These are phyloP conservation scores for Umbelopsis sp. DNA, from an alignment of 371 early-diverging fungal genomes.

Conservation along the genomic window DNA sequence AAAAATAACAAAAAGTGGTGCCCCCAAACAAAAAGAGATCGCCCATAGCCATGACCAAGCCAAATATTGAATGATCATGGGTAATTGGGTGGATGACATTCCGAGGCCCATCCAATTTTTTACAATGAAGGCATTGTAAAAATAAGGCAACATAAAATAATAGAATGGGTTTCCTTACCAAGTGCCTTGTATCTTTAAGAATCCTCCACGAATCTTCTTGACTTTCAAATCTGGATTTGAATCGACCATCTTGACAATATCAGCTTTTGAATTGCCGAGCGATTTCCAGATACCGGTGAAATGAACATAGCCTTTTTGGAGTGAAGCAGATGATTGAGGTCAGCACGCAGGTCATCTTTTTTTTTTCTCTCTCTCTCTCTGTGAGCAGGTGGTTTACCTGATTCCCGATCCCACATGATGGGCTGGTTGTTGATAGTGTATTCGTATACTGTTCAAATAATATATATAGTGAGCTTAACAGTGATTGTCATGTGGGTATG, in stretches of 20 bases:
- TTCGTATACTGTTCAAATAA: slow-evolving; percentile 56
- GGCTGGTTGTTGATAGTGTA: slow-evolving; percentile 62
- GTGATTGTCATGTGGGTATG: slow-evolving; percentile 39
- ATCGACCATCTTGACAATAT: slow-evolving; percentile 70
- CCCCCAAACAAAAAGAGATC: neutral
- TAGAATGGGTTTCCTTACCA: slow-evolving; percentile 43
- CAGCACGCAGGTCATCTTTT: neutral
- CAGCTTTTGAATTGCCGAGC: slow-evolving; percentile 68
- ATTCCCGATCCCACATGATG: slow-evolving; percentile 78
- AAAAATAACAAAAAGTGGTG: neutral
- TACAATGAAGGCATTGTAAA: too few relatives aligned
- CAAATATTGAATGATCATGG: slow-evolving; percentile 9
- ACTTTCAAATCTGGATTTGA: slow-evolving; percentile 65
- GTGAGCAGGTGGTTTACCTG: slow-evolving; percentile 34
- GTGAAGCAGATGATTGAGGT: slow-evolving; percentile 10
- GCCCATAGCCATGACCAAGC: neutral
- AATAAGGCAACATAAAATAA: too few relatives aligned
- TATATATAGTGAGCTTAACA: neutral
- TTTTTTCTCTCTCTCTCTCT: neutral
- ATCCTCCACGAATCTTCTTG: slow-evolving; percentile 72
- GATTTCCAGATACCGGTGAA: slow-evolving; percentile 82
- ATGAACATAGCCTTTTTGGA: slow-evolving; percentile 57
- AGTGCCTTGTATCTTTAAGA: slow-evolving; percentile 73
- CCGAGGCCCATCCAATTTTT: neutral
- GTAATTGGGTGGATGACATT: neutral